Percentiles rank a stretch among this genome's conserved stretches.
These are phyloP conservation scores for Talaromyces trachyspermus DNA, from an alignment of 495 filamentous ascomycete species.

Conservation along the genomic window DNA sequence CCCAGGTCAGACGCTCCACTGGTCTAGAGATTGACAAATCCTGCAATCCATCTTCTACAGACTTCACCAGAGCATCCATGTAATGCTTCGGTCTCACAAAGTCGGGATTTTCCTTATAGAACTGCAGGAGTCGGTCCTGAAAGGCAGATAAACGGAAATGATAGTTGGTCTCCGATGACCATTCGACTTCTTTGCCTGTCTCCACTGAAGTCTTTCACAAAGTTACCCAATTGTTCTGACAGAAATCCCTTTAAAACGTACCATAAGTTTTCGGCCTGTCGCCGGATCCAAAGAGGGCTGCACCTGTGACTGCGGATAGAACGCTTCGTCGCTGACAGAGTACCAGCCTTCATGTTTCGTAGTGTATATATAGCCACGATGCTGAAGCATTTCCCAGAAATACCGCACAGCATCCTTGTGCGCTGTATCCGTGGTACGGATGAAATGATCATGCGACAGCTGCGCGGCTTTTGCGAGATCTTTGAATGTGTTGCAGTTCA, in stretches of 20 bases:
- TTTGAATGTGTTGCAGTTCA: slow-evolving; percentile 47
- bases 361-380: slow-evolving; percentile 74
- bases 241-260: slow-evolving; percentile 13
- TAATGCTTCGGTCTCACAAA: slow-evolving; percentile 64
- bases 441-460: slow-evolving; percentile 74
- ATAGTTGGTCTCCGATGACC: slow-evolving; percentile 90
- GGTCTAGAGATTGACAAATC: slow-evolving; percentile 91
- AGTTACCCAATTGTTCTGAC: not conserved
- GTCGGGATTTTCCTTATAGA: slow-evolving; percentile 63
- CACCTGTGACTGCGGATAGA: slow-evolving; percentile 72
- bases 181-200: slow-evolving; percentile 87
- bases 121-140: slow-evolving; percentile 61
- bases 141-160: slow-evolving; percentile 88
- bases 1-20: slow-evolving; percentile 70
- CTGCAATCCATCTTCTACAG: slow-evolving; percentile 61
- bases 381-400: slow-evolving; percentile 74
- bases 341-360: slow-evolving; percentile 93
- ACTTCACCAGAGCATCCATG: slow-evolving; percentile 59
- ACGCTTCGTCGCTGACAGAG: slow-evolving; percentile 91
- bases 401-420: slow-evolving; percentile 84
- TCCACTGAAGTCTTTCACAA: slow-evolving; percentile 59
- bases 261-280: slow-evolving; percentile 76
- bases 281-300: slow-evolving; percentile 66
- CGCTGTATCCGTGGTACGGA: slow-evolving; percentile 77
- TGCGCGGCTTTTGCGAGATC: slow-evolving; percentile 59